Base-by-base conservation (phyloP, 768 basidiomycete species). In the Saitozyma podzolica region DNA sequence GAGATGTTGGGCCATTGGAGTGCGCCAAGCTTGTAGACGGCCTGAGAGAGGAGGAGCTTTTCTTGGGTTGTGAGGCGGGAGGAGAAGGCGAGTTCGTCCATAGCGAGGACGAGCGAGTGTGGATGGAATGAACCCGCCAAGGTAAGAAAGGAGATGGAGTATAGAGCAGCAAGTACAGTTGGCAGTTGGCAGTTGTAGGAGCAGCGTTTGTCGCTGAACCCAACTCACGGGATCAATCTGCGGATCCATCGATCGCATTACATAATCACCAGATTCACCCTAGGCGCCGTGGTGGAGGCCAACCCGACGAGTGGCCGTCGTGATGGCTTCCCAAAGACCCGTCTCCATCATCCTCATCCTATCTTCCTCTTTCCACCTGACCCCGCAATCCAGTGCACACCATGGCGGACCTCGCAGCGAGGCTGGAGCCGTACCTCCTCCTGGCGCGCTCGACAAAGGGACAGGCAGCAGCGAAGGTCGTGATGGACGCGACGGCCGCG, bases 401-500 rank as follows among this genome's bases (percentile, higher is more conserved):
- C n/a, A 71, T 71, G 69, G 50, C 62, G 16, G 68, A 73, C 42
- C 50, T 61, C 6, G 40, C 60, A 53, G 53, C 67, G 6, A 61
- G 56, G 19, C 60, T 77, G 20, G 93, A 97, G 80, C 92, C 92
- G 0, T 96, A 89, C 80, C 78, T 96, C 49, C 85, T 97, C 63
- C 91, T 97, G 81, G 91, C 89, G 4, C 93, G 94, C 77, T 90
- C 90, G 0, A 86, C 90, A 9, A 94, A 91, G 74, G 95, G 95
- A 1, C 92, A 92, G 0, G 91, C 90, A 0, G 92, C 93, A 0
- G 93, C 91, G 7, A 93, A 94, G 75, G 64, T 78, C 47, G 81
- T 94, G 40, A 84, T 87, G 71, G 89, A 96, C 74, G 94, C 88
- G 58, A 92, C 89, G 29, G 85, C 90, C 50, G 91, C 94, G 0